These are phyloP conservation scores for Pyrenophora graminea DNA, from an alignment of 2,329 filamentous ascomycete species.

Conservation along the genomic window DNA sequence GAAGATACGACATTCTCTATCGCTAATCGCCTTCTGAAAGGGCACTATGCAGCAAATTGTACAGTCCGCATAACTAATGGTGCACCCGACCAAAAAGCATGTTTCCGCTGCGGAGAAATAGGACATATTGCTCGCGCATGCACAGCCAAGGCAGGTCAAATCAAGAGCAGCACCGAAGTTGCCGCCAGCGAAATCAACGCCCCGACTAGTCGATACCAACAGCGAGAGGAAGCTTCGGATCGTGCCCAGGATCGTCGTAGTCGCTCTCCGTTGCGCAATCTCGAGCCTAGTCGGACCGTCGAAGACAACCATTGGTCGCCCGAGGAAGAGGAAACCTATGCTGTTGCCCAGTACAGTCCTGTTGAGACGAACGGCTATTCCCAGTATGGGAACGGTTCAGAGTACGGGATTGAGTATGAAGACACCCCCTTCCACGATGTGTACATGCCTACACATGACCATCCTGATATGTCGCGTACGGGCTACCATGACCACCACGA, in stretches of 20 bases:
- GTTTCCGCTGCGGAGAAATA: background rate
- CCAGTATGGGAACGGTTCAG: too few species aligned
- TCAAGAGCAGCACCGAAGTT: background rate
- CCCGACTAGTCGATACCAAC: background rate
- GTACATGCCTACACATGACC: too few species aligned
- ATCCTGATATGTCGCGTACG: too few species aligned
- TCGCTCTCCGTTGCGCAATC: background rate
- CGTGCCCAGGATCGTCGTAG: background rate
- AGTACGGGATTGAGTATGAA: too few species aligned
- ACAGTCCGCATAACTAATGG: background rate
- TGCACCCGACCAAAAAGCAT: background rate
- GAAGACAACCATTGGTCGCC: background rate
- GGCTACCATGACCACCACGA: too few species aligned
- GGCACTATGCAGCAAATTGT: background rate
- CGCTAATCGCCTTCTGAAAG: background rate
- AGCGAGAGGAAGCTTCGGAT: background rate
- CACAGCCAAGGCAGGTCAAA: background rate
- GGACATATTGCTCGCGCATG: slow-evolving; percentile 1
- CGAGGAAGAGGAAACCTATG: background rate
- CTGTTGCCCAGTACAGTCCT: too few species aligned
- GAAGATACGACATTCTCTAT: too few species aligned
- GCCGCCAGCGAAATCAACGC: background rate
- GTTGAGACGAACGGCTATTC: too few species aligned
- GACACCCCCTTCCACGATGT: too few species aligned
- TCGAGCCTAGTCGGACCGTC: background rate